Base-by-base conservation (phyloP, 139 green algal species). In the Chara braunii region DNA sequence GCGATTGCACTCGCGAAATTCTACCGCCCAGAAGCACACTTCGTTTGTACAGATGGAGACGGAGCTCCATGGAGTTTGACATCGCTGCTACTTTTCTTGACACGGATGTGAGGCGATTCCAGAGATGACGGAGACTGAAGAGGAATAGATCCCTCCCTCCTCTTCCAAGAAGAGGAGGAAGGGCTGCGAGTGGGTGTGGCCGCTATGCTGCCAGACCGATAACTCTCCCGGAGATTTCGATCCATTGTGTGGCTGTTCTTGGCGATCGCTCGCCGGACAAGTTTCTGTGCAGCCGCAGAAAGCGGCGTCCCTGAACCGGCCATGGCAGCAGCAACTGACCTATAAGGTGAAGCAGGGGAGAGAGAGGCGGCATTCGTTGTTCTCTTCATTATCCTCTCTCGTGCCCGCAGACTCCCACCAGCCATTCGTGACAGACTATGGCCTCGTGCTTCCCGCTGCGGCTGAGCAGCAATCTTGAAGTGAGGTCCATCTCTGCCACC, bases 221-320 rank as follows among this genome's bases (percentile, higher is more conserved):
- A 74, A 24, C 58, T 74, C 0, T 31, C 56, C 35, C 65, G 33
- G 2, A 74, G 58, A 26, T 71, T 63, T 26, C 42, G n/a, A 65
- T 74, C 65, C 8, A 74, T 37, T 11, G 18, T 22, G 28, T 8
- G 22, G 9, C 37, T 67, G 28, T 43, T 72, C 56, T 51, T 72
- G 9, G 22, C n/a, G 23, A 74, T 24, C n/a, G 65, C 58, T 30
- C 58, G 56, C 30, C 22, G 44, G 18, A 74, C 65, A 5, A 74
- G 65, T 57, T 74, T 74, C 65, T 74, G 65, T 14, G 56, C 65
- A 3, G 65, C 65, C 3, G 65, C 58, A 24, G 65, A 74, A 14
- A 70, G 24, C 0, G 28, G 29, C 7, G 55, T 57, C 18, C 23
- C 52, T 30, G 55, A 30, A 11, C 31, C 1, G n/a, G 18, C 30